Evolutionary conservation across 345 rosid genomes (phyloP).

Genomic region (Turritis glabra): DNA sequence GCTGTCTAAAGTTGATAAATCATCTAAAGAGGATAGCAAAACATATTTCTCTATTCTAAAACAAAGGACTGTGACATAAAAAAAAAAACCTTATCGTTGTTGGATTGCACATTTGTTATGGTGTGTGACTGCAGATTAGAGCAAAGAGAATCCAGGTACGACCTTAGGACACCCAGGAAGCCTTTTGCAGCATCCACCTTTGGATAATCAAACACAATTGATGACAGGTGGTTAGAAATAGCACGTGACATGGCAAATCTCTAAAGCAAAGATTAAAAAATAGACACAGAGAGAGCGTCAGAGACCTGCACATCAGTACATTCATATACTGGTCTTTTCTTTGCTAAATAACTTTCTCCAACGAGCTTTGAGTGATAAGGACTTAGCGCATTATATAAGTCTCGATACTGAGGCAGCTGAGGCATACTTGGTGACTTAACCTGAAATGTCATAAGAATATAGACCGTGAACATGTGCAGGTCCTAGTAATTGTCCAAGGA

Average conservation of each 20-base stretch:
- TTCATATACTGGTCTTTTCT: conserved; percentile 79
- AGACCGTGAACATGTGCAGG: conserved; percentile 7
- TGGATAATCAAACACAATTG: conserved; percentile 9
- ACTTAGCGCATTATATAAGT: conserved; percentile 64
- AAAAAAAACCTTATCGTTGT: conserved; percentile 81
- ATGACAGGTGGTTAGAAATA: conserved; percentile 2
- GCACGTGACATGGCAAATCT: background rate
- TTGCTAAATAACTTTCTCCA: conserved; percentile 90
- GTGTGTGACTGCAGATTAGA: conserved; percentile 91
- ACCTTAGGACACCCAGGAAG: conserved; percentile 66
- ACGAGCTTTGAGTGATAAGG: conserved; percentile 84
- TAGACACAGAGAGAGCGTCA: conserved; percentile 16
- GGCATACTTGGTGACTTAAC: conserved; percentile 74
- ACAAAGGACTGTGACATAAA: background rate
- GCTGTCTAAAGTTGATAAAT: background rate
- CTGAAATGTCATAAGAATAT: conserved; percentile 41
- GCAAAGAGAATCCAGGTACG: conserved; percentile 83
- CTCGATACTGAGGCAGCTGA: conserved; percentile 78
- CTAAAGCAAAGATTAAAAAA: background rate
- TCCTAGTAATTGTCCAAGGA: background rate
- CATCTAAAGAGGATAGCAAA: background rate
- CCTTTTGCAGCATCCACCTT: conserved; percentile 91
- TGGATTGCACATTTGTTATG: conserved; percentile 95
- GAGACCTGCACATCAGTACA: conserved; percentile 87
- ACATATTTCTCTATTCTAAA: background rate